Percentiles rank a stretch among this genome's conserved stretches.
Evolutionary conservation across 2,329 filamentous ascomycete species (phyloP).

Genomic region (Neofusicoccum ribis): DNA sequence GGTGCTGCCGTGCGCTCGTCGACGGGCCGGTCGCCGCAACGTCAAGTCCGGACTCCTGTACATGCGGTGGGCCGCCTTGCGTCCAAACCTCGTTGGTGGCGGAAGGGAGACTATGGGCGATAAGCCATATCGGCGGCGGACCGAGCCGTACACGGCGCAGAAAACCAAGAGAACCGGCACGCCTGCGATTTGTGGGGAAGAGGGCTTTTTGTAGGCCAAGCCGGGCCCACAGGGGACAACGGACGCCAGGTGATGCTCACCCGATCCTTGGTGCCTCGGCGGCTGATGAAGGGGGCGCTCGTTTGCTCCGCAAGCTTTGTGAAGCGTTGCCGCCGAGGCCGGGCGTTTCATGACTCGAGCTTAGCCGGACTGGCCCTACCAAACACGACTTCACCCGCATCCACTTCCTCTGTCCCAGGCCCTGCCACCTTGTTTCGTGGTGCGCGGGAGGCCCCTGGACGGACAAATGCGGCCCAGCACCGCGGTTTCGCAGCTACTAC

Average conservation of each 20-base stretch:
- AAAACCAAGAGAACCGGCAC: background rate
- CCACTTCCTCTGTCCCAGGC: background rate
- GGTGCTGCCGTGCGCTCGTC: background rate
- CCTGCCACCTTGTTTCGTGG: background rate
- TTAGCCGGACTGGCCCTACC: constrained; percentile 1
- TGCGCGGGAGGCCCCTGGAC: background rate
- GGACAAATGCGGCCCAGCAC: background rate
- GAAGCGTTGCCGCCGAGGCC: constrained; percentile 16
- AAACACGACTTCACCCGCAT: background rate
- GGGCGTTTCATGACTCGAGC: constrained; percentile 12
- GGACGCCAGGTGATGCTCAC: background rate
- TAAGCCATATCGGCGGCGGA: background rate
- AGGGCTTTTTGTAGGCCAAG: background rate
- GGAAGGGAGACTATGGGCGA: background rate
- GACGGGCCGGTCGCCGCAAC: background rate
- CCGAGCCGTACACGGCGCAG: background rate
- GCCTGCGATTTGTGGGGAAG: background rate
- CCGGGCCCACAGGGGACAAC: background rate
- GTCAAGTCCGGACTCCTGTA: background rate
- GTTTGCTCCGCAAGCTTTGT: constrained; percentile 10
- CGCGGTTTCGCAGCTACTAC: no score
- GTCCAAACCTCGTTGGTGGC: background rate
- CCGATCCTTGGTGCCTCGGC: background rate
- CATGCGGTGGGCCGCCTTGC: background rate
- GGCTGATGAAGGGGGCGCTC: constrained; percentile 11